Percentiles rank a stretch among this genome's conserved stretches.
Conservation (phyloP, 371 early-diverging fungal species). For the Circinella minor region DNA sequence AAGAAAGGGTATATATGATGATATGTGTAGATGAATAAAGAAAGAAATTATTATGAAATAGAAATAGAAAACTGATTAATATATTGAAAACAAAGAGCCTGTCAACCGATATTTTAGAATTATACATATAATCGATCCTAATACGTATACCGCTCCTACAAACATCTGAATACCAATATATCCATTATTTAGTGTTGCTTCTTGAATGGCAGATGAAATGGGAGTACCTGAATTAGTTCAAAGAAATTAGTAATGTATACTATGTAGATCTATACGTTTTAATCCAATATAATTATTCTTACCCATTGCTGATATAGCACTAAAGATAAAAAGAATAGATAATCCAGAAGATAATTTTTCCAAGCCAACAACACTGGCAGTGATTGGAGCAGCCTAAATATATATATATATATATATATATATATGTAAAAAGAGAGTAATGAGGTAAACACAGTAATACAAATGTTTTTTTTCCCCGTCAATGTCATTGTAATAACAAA, state of each 20-base stretch:
- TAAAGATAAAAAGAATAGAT: constrained; percentile 56
- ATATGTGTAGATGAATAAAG: no score
- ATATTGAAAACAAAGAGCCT: constrained; percentile 2
- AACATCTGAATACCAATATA: constrained; percentile 52
- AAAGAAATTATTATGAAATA: no score
- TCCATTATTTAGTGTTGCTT: constrained; percentile 25
- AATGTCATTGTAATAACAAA: background rate
- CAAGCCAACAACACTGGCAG: constrained; percentile 54
- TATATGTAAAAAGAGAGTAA: background rate
- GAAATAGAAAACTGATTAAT: background rate
- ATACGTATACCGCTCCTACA: constrained; percentile 38
- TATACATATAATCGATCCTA: constrained; percentile 28
- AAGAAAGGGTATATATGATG: no score
- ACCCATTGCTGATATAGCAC: constrained; percentile 32
- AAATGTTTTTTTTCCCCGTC: background rate
- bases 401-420: no score
- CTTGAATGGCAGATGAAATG: constrained; percentile 40
- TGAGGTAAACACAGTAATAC: no score
- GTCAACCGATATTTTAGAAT: constrained; percentile 21
- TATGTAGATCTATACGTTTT: no score
- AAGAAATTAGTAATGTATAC: no score
- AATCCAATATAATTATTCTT: no score
- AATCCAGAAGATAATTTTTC: constrained; percentile 56
- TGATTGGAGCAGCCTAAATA: constrained; percentile 59
- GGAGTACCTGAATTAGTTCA: constrained; percentile 22